Evolutionary conservation across 148 eudicot genomes (phyloP).

Genomic region (Rhododendron ovatum): DNA sequence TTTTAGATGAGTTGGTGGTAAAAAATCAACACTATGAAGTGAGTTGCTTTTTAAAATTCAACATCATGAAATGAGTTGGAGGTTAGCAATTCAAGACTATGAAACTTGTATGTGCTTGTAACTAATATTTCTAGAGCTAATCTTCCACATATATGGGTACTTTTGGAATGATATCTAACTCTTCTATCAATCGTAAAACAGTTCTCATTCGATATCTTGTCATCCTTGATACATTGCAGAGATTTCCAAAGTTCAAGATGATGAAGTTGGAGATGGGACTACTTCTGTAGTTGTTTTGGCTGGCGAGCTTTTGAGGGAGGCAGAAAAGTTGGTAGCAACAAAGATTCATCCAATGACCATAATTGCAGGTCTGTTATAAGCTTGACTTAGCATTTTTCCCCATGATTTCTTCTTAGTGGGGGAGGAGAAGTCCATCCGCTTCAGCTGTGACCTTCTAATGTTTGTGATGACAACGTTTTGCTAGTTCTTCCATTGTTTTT

Average conservation of each 20-base stretch:
- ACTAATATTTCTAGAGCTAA: not conserved
- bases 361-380: constrained; percentile 59
- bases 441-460: not conserved
- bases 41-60: not conserved
- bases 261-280: constrained; percentile 99
- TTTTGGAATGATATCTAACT: not conserved
- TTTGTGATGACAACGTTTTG: not conserved
- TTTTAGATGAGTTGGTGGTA: not conserved
- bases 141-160: not conserved
- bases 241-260: constrained; percentile 95
- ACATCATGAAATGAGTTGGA: not conserved
- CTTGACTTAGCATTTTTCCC: not conserved
- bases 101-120: constrained; percentile 1
- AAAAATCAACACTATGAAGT: not conserved
- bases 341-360: constrained; percentile 99
- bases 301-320: constrained; percentile 95
- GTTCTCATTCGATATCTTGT: not conserved
- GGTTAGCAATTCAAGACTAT: not conserved
- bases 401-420: not conserved
- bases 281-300: constrained; percentile 97
- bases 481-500: not conserved
- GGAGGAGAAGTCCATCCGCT: not conserved
- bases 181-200: not conserved
- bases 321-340: constrained; percentile 85
- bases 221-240: constrained; percentile 47